Conservation (phyloP, 1,284 basidiomycete genomes). For the Mycosarcoma mackinlayi region DNA sequence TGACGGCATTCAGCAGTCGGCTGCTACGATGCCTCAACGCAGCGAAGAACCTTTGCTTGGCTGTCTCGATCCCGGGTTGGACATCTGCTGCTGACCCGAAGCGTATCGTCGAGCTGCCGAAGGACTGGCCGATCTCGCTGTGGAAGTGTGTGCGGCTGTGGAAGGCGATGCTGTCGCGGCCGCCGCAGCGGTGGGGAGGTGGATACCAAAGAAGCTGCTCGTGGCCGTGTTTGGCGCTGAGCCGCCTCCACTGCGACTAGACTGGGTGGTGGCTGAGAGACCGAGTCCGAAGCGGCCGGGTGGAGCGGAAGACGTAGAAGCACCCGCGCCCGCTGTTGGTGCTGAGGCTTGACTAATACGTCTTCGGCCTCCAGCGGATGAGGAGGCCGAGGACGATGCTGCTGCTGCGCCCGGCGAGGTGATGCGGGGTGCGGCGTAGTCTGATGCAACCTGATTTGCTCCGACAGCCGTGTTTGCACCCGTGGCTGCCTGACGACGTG, state of each 20-base stretch:
- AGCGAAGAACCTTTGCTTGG: constrained; percentile 39
- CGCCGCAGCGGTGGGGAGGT: constrained; percentile 20
- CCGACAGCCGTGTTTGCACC: constrained; percentile 12
- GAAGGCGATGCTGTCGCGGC: constrained; percentile 3
- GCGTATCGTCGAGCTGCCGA: constrained; percentile 23
- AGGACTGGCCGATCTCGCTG: constrained; percentile 19
- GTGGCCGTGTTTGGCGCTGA: constrained; percentile 15
- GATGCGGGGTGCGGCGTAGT: constrained; percentile 31
- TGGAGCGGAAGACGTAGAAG: constrained; percentile 9
- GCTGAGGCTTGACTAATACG: constrained; percentile 35
- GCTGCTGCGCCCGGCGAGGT: constrained; percentile 5
- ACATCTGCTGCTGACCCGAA: constrained; percentile 14
- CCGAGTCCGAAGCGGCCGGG: constrained; percentile 30
- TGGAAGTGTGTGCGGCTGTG: not conserved
- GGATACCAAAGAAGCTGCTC: constrained; percentile 49
- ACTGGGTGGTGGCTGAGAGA: constrained; percentile 8
- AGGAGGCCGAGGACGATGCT: constrained; percentile 12
- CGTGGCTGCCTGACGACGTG: constrained; percentile 29
- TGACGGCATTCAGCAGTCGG: not conserved
- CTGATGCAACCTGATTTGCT: constrained; percentile 12
- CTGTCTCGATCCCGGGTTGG: constrained; percentile 29
- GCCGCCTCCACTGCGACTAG: not conserved
- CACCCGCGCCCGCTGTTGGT: constrained; percentile 11
- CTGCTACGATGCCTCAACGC: constrained; percentile 8
- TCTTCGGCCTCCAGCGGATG: constrained; percentile 14